These are phyloP conservation scores for Citrus glauca DNA, from an alignment of 345 rosid genomes.

Conservation along the genomic window DNA sequence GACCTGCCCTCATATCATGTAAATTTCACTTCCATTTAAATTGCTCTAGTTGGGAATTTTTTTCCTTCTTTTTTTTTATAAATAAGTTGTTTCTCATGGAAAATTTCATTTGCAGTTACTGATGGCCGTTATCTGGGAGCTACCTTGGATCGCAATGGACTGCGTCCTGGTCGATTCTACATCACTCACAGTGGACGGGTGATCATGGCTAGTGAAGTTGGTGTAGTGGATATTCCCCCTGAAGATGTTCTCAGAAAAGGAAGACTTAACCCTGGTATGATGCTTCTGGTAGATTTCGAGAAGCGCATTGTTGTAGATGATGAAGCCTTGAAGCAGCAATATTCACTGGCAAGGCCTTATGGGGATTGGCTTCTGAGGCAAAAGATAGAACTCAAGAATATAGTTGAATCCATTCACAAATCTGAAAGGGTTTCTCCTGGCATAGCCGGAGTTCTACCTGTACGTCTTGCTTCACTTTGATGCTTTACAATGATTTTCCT, in stretches of 20 bases:
- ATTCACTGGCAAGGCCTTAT: constrained; percentile 84
- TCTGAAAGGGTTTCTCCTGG: constrained; percentile 54
- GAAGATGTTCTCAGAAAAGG: constrained; percentile 95
- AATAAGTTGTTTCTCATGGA: neutral
- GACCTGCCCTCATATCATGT: constrained; percentile 99
- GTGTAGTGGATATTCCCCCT: constrained; percentile 91
- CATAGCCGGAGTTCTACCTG: constrained; percentile 65
- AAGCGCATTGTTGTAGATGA: constrained; percentile 94
- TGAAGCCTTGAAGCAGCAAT: constrained; percentile 90
- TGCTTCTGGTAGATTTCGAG: constrained; percentile 98
- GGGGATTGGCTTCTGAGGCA: constrained; percentile 91
- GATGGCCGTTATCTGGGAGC: constrained; percentile 99
- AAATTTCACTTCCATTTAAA: constrained; percentile 20
- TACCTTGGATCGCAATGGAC: constrained; percentile 96
- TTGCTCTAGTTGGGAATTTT: neutral
- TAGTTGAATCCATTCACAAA: constrained; percentile 66
- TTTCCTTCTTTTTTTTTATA: neutral
- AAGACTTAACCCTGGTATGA: constrained; percentile 99
- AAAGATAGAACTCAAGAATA: constrained; percentile 73
- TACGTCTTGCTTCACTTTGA: constrained; percentile 27
- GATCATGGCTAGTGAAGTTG: constrained; percentile 99
- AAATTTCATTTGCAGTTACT: constrained; percentile 60
- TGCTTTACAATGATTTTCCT: neutral
- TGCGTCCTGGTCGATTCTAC: constrained; percentile 97
- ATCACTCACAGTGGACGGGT: constrained; percentile 86